Evolutionary conservation across 225 moss, liverwort and hornwort species (phyloP).

Genomic region (Asterella californica): DNA sequence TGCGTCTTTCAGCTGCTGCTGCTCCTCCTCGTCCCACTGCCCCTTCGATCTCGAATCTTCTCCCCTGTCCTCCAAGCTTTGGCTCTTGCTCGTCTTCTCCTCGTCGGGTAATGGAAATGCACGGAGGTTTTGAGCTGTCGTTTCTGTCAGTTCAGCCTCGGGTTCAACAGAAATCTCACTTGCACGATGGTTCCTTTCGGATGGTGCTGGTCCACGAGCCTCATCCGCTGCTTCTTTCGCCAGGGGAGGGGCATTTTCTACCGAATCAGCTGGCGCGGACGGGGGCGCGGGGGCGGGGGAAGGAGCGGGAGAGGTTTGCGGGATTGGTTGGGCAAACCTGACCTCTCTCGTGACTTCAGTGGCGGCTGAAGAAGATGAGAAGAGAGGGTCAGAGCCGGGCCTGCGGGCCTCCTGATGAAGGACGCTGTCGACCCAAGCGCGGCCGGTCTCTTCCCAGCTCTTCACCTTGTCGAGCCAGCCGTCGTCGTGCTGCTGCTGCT

Average conservation of each 20-base stretch:
- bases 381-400: not conserved
- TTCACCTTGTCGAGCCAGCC: slow-evolving; percentile 58
- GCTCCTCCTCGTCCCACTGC: not conserved
- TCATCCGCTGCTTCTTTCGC: not conserved
- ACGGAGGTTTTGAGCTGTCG: not conserved
- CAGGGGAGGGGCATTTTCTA: not conserved
- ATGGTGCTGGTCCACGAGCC: not conserved
- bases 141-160: slow-evolving; percentile 12
- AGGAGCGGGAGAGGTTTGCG: not conserved
- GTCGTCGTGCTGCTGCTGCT: slow-evolving; percentile 20
- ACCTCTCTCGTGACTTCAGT: not conserved
- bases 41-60: not conserved
- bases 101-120: slow-evolving; percentile 15
- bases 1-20: not conserved
- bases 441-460: slow-evolving; percentile 40
- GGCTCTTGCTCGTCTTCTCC: not conserved
- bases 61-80: not conserved
- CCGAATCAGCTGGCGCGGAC: not conserved
- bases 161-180: slow-evolving; percentile 16
- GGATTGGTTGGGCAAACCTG: not conserved
- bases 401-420: slow-evolving; percentile 33
- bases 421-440: slow-evolving; percentile 57
- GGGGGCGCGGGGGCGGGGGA: not conserved
- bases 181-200: not conserved
- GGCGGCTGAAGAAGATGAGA: not conserved